Conservation (phyloP, 2,329 filamentous ascomycete genomes). For the Mollisia scopiformis region DNA sequence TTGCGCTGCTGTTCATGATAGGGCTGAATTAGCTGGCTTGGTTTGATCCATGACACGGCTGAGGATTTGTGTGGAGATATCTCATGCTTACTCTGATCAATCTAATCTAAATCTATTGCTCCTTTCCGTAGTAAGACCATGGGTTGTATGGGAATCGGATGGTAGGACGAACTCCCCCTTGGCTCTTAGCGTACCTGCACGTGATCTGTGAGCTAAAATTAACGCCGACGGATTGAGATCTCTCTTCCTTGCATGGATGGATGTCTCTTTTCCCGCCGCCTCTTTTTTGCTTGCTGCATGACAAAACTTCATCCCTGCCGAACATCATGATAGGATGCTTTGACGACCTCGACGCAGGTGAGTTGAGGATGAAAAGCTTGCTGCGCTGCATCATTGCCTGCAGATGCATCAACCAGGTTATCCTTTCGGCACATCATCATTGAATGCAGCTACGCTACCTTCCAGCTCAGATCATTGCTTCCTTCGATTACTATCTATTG, state of each 20-base stretch:
- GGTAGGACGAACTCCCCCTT: neutral
- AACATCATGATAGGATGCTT: neutral
- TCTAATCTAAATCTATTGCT: constrained; percentile 3
- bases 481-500: too few relatives aligned
- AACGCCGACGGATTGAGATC: neutral
- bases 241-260: too few relatives aligned
- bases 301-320: neutral
- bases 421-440: neutral
- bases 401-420: neutral
- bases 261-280: neutral
- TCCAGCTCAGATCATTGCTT: neutral
- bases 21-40: too few relatives aligned
- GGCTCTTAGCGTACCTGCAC: neutral
- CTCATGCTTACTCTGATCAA: neutral
- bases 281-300: neutral
- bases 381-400: too few relatives aligned
- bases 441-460: too few relatives aligned
- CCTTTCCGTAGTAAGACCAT: neutral
- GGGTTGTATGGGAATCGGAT: neutral
- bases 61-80: constrained; percentile 1
- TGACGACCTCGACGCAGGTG: neutral
- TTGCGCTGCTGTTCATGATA: neutral
- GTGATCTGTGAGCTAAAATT: neutral
- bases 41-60: constrained; percentile 3
- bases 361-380: neutral